Conservation (phyloP, 2,329 filamentous ascomycete genomes). For the Cladosporium phlei region DNA sequence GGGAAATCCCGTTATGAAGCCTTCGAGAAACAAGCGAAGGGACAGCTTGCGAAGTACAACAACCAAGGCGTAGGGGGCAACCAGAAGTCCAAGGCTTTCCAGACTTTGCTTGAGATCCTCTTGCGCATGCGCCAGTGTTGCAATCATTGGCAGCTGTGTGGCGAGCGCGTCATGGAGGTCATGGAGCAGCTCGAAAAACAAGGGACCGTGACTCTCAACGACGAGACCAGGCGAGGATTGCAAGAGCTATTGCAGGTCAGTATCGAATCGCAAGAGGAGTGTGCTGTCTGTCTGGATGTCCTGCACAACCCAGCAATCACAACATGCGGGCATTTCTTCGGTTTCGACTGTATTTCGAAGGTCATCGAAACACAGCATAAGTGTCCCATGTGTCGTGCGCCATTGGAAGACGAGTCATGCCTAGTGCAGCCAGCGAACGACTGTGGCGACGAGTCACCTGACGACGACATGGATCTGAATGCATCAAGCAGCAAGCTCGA, state of each 20-base stretch:
- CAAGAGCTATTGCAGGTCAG: constrained; percentile 71
- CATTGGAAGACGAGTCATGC: constrained; percentile 53
- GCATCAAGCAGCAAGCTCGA: constrained; percentile 78
- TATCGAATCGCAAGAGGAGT: constrained; percentile 77
- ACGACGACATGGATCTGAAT: constrained; percentile 48
- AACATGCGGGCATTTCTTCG: constrained; percentile 77
- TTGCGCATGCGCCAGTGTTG: constrained; percentile 80
- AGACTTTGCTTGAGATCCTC: constrained; percentile 72
- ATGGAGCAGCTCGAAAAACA: constrained; percentile 64
- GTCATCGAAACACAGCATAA: constrained; percentile 71
- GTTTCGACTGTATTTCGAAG: constrained; percentile 65
- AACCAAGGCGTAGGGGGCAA: constrained; percentile 29
- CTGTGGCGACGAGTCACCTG: constrained; percentile 42
- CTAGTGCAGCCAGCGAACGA: constrained; percentile 63
- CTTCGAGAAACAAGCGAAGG: constrained; percentile 69
- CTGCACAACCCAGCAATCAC: constrained; percentile 75
- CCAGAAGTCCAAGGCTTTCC: constrained; percentile 53
- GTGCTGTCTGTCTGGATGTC: constrained; percentile 72
- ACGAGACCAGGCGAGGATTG: constrained; percentile 66
- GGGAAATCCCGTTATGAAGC: constrained; percentile 75
- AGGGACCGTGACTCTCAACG: constrained; percentile 63
- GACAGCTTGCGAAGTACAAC: constrained; percentile 60
- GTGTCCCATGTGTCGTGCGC: constrained; percentile 78
- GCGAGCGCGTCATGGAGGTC: constrained; percentile 67
- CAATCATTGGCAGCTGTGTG: constrained; percentile 82